Conservation (phyloP, 345 rosid species). For the Salix udensis region DNA sequence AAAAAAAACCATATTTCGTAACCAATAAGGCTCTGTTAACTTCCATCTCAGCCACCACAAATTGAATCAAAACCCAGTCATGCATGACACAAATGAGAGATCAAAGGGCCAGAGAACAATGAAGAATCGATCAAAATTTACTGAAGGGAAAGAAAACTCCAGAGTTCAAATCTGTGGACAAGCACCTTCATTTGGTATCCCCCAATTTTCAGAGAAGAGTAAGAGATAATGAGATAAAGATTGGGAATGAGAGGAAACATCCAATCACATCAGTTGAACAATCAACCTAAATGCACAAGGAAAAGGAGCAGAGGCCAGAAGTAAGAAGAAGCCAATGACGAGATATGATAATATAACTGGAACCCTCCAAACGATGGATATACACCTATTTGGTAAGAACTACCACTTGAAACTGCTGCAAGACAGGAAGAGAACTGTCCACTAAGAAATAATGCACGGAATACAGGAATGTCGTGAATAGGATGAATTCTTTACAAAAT, state of each 20-base stretch:
- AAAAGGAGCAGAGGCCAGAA: neutral
- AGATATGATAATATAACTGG: neutral
- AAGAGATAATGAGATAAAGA: neutral
- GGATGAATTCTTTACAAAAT: neutral
- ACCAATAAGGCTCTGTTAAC: neutral
- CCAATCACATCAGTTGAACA: neutral
- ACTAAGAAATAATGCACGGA: conserved; percentile 5
- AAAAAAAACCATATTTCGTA: neutral
- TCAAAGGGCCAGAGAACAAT: conserved; percentile 2
- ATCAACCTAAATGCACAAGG: neutral
- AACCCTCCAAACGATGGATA: neutral
- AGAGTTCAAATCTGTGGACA: neutral
- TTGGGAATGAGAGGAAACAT: neutral
- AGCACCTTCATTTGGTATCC: neutral
- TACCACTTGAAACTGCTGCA: conserved; percentile 12
- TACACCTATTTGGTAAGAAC: neutral
- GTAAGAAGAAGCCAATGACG: neutral
- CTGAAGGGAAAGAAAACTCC: conserved; percentile 6
- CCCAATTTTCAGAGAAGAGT: neutral
- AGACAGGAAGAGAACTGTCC: neutral
- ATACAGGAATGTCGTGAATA: neutral
- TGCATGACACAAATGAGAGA: neutral
- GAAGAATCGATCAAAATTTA: neutral
- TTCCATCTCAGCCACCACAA: conserved; percentile 6
- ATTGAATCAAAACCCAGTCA: conserved; percentile 3